Evolutionary conservation across 371 early-diverging fungal species (phyloP), one percentile per base, ranked within the genome.

Genomic region (Saksenaea vasiformis): DNA sequence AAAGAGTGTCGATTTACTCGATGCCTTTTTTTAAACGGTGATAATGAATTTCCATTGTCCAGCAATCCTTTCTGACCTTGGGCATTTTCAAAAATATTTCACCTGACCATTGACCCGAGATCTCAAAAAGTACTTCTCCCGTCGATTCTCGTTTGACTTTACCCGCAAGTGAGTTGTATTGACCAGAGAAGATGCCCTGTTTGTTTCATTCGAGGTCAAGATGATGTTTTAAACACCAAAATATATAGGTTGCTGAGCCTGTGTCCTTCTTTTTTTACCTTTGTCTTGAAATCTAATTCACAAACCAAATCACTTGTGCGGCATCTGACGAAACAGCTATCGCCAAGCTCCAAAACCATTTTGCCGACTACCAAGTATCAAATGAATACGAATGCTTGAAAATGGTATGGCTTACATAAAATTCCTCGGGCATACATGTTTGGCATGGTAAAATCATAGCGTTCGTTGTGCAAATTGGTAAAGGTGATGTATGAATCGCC

Each of bases 261-360:
- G n/a, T n/a, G n/a, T n/a, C n/a, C n/a, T n/a, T n/a, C n/a, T n/a
- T 15, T 13, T 3, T 5, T 56, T 80, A 93, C 96, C 85, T 95
- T 95, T 62, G 91, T 90, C 74, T 93, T 93, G 76, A 97, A 97
- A 60, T 96, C 97, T 31, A 96, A 74, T 57, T 87, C 85, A 63
- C 91, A 92, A 36, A 85, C 62, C 59, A 96, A 82, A 71, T 92
- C 94, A 57, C 83, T 85, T 68, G 91, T 80, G 38, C 78, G 69
- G 68, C 96, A 96, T 34, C 80, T 82, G 19, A 97, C 86, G 0
- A 80, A 74, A 7, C 90, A 85, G 17, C 74, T 77, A 73, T 96
- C 98, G 28, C 96, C 96, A 37, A 97, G 77, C 69, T 97, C 98
- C 61, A 96, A 70, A 60, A 90, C 85, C 95, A 97, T 95, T 54